Conservation (phyloP, 768 basidiomycete species). For the Mycena maculata region DNA sequence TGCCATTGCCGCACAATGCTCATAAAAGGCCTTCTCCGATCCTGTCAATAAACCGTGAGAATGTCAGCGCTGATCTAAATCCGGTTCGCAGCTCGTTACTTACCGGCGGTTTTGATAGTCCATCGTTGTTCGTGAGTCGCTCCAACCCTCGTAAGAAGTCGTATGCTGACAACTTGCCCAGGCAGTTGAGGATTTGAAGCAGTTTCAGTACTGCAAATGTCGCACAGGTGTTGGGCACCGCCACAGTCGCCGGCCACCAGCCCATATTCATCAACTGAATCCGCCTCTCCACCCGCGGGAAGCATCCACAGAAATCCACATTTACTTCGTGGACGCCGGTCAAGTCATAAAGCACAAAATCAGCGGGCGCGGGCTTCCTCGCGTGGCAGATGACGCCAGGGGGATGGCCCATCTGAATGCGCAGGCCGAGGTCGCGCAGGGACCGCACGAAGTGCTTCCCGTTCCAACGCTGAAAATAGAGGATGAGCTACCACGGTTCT, state of each 20-base stretch:
- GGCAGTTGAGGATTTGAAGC: background rate
- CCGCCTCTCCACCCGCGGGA: too few species aligned
- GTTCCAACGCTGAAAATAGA: background rate
- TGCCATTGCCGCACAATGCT: background rate
- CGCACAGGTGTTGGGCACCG: too few species aligned
- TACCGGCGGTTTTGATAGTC: background rate
- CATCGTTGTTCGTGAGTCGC: background rate
- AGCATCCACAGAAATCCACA: constrained; percentile 30
- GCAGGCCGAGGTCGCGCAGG: constrained; percentile 24
- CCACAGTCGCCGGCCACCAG: too few species aligned
- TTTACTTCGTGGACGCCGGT: constrained; percentile 25
- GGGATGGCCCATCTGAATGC: constrained; percentile 27
- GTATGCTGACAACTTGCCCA: background rate
- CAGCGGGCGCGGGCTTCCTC: too few species aligned
- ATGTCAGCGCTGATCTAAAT: too few species aligned
- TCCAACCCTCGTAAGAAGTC: background rate
- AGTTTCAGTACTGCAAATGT: background rate
- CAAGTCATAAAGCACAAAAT: constrained; percentile 16
- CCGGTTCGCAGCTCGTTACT: background rate
- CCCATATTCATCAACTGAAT: too few species aligned
- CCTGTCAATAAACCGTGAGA: background rate
- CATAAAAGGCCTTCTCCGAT: background rate
- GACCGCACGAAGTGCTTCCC: background rate
- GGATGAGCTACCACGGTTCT: too few species aligned
- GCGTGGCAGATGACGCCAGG: background rate